Conservation (phyloP, 2,329 filamentous ascomycete genomes). For the Aschersonia sp. region DNA sequence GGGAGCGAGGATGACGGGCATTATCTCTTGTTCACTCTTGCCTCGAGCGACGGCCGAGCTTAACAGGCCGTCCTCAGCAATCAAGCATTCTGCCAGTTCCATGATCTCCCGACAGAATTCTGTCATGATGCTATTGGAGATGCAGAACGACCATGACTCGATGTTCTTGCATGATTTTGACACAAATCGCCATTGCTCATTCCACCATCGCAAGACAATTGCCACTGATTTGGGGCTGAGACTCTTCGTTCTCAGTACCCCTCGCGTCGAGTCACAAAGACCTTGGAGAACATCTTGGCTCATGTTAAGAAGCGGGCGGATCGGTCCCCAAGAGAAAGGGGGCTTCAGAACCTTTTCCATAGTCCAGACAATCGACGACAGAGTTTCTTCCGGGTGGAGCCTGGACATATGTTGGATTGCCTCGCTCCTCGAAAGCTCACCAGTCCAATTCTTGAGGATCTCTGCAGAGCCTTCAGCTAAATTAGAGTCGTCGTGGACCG, state of each 20-base stretch:
- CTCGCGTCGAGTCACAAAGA: constrained; percentile 39
- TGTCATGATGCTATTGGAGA: constrained; percentile 68
- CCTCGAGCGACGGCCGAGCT: constrained; percentile 41
- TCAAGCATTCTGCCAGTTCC: constrained; percentile 76
- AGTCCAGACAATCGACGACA: constrained; percentile 28
- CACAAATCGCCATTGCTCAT: constrained; percentile 66
- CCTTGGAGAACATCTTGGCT: constrained; percentile 40
- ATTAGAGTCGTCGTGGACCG: constrained; percentile 67
- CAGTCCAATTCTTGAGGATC: constrained; percentile 69
- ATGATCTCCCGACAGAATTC: constrained; percentile 92
- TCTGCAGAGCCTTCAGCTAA: constrained; percentile 71
- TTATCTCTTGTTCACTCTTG: constrained; percentile 21
- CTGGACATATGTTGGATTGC: constrained; percentile 24
- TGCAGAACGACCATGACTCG: constrained; percentile 65
- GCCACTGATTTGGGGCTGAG: constrained; percentile 47
- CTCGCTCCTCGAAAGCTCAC: constrained; percentile 36
- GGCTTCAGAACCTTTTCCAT: constrained; percentile 19
- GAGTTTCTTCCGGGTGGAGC: constrained; percentile 23
- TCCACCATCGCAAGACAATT: constrained; percentile 68
- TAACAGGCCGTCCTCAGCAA: constrained; percentile 75
- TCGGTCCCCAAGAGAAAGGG: constrained; percentile 38
- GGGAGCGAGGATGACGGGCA: constrained; percentile 23
- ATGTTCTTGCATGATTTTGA: constrained; percentile 71
- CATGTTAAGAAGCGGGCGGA: constrained; percentile 40
- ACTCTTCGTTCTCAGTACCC: constrained; percentile 38